These are phyloP conservation scores for Alternaria panax DNA, from an alignment of 2,329 filamentous ascomycete species.

Conservation along the genomic window DNA sequence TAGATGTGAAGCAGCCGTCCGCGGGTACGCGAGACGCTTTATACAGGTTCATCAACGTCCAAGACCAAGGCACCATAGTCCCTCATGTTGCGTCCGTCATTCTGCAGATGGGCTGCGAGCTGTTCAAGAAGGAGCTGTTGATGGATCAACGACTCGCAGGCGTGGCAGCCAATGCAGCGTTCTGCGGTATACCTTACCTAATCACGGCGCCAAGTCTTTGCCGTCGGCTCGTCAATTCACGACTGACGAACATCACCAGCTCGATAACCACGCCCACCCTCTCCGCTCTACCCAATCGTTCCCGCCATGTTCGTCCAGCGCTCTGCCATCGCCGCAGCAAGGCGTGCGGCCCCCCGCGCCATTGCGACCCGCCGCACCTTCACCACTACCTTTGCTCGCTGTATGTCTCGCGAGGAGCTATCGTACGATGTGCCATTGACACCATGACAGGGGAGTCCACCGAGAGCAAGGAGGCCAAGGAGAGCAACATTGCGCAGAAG, in stretches of 20 bases:
- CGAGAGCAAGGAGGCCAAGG: constrained; percentile 19
- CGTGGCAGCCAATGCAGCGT: constrained; percentile 3
- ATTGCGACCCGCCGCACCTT: constrained; percentile 54
- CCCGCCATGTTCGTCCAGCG: constrained; percentile 59
- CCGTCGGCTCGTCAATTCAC: constrained; percentile 37
- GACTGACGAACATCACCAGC: constrained; percentile 32
- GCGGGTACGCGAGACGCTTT: background rate
- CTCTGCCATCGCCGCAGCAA: constrained; percentile 57
- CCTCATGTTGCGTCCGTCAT: constrained; percentile 16
- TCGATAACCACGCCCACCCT: constrained; percentile 39
- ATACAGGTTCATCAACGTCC: constrained; percentile 1
- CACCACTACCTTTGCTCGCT: constrained; percentile 55
- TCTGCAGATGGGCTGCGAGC: constrained; percentile 4
- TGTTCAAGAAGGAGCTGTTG: constrained; percentile 8
- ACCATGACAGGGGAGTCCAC: constrained; percentile 36
- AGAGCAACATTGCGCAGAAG: constrained; percentile 50
- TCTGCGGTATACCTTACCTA: constrained; percentile 20
- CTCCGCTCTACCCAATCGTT: constrained; percentile 49
- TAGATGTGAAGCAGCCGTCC: background rate
- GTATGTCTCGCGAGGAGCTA: constrained; percentile 51
- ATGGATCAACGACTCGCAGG: constrained; percentile 11
- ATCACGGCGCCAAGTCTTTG: constrained; percentile 32
- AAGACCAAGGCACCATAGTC: constrained; percentile 8
- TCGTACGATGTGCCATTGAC: constrained; percentile 45
- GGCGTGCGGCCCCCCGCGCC: constrained; percentile 54